Percentiles rank a stretch among this genome's conserved stretches.
These are phyloP conservation scores for Ophiocytium majus DNA, from an alignment of 352 stramenopile species.

Conservation along the genomic window DNA sequence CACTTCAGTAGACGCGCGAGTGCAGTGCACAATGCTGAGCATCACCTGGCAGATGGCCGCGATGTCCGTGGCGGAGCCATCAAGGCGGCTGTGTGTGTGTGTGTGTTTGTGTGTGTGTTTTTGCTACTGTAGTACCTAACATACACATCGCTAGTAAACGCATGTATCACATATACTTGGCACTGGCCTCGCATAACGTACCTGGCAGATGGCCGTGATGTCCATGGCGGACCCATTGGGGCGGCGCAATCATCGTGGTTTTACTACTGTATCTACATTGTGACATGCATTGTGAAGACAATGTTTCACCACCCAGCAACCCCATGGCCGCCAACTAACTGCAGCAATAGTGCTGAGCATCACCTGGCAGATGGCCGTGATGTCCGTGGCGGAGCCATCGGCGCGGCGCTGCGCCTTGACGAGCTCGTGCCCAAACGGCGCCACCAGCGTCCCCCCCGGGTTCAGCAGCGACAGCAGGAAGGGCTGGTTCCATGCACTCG, in stretches of 20 bases:
- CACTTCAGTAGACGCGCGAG: no score
- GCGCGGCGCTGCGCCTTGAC: not conserved
- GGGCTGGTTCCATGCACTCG: conserved; percentile 17
- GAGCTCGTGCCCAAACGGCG: conserved; percentile 44
- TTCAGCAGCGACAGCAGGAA: conserved; percentile 40
- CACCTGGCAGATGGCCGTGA: not conserved
- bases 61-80: not conserved
- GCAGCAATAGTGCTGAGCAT: not conserved
- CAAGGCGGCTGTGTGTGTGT: not conserved
- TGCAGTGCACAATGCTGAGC: no score
- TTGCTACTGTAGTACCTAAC: no score
- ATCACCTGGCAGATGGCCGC: not conserved
- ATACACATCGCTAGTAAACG: no score
- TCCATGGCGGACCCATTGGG: no score
- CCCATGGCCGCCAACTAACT: not conserved
- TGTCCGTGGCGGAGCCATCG: not conserved
- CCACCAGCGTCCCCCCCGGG: conserved; percentile 39
- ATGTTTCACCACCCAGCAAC: no score
- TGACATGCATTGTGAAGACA: no score
- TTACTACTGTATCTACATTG: no score
- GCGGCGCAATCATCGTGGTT: no score
- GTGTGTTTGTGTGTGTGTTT: conserved; percentile 38
- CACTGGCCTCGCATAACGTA: no score
- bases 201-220: no score
- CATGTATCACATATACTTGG: no score